phyloP scores from a whole-genome alignment of 805 yeast genomes.

The Pichia phayaonensis region DNA sequence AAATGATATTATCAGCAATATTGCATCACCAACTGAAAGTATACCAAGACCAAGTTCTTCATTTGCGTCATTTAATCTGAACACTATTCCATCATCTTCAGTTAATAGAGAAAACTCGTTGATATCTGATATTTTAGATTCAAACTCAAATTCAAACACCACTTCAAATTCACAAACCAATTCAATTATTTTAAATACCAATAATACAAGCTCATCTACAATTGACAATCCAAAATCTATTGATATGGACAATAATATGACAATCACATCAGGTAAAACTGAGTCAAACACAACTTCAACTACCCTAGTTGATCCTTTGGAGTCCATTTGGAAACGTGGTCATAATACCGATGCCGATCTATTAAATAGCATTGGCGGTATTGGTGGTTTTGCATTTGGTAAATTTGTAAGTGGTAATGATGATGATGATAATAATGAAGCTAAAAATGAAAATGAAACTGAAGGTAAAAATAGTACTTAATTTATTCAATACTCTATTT shows the following conservation, averaged over 20 bases:
- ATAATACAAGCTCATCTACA: background rate
- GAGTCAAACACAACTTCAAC: background rate
- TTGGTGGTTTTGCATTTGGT: background rate
- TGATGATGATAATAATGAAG: background rate
- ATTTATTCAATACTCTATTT: background rate
- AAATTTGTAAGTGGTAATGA: background rate
- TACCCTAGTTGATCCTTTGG: constrained; percentile 14
- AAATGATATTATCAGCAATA: background rate
- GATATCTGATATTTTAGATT: background rate
- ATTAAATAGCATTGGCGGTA: background rate
- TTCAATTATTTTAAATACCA: background rate
- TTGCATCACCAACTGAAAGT: constrained; percentile 1
- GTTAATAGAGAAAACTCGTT: background rate
- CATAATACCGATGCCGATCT: background rate
- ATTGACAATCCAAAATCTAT: background rate
- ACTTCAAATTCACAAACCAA: background rate
- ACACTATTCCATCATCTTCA: constrained; percentile 1
- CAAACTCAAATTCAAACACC: background rate
- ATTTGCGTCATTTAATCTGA: background rate
- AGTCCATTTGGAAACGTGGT: constrained; percentile 14
- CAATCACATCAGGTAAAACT: background rate
- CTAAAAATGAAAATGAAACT: too few relatives aligned
- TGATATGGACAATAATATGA: background rate
- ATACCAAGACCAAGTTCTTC: constrained; percentile 2
- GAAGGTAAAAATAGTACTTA: too few relatives aligned